Base-by-base conservation (phyloP, 169 alveolate species). In the Amoebophrya sp. region DNA sequence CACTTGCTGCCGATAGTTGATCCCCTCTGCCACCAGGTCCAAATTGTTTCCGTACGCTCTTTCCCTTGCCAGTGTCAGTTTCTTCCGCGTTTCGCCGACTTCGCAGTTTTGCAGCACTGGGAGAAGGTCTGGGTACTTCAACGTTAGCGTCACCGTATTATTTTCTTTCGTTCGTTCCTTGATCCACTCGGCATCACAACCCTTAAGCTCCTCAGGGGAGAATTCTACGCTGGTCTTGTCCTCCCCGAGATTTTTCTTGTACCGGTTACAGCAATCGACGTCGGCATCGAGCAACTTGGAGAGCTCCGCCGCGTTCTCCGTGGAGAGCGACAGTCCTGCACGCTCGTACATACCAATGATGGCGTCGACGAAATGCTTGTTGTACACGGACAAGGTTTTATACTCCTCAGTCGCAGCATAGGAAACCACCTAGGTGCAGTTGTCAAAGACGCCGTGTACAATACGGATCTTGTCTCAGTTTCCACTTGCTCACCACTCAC, bases 1-100 rank as follows among this genome's bases (percentile, higher is more conserved):
- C 23, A 2, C n/a, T 2, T 32, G 14, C 89, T 14, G 0, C 89
- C 89, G 39, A 12, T 0, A 0, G 10, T 35, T 2, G 40, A 77
- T 32, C 23, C 89, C 89, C 40, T 33, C 32, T 14, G 89, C 89
- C 23, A 77, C 89, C 40, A 33, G 40, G 25, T 77, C 89, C 40
- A 77, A 39, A n/a, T 77, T 77, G 89, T 77, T 77, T 12, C 89
- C 89, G 23, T 77, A 77, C 89, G 89, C 89, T 2, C 40, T 77
- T 23, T 77, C 89, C n/a, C 89, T 0, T 0, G 89, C 89, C 14
- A 77, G 1, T 12, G 89, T 3, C 23, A 77, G 1, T 39, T 77
- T 32, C 40, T 32, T 23, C 23, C 89, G 89, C 23, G 89, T 77
- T 0, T 18, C 40, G n/a, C 23, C 89, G 23, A 23, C 39, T 38